Conservation (phyloP, 2,329 filamentous ascomycete genomes). For the Aspergillus brasiliensis region DNA sequence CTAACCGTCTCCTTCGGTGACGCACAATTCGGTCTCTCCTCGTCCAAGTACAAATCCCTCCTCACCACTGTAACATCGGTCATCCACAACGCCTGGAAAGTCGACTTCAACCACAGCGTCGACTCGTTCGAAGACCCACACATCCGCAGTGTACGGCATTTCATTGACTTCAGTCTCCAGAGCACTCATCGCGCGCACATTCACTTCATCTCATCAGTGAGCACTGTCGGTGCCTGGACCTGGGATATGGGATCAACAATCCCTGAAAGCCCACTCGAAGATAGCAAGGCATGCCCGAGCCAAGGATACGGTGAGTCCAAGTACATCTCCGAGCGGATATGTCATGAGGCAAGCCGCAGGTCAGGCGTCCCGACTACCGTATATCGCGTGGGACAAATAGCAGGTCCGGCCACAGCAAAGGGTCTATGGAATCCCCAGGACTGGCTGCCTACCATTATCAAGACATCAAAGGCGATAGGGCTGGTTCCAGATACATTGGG, state of each 20-base stretch:
- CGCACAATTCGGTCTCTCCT: not conserved
- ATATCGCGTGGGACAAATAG: not conserved
- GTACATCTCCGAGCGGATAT: not conserved
- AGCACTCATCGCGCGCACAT: slow-evolving; percentile 22
- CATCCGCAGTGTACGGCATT: slow-evolving; percentile 28
- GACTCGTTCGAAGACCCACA: slow-evolving; percentile 34
- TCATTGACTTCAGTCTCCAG: slow-evolving; percentile 28
- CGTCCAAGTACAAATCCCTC: slow-evolving; percentile 25
- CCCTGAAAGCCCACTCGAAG: not conserved
- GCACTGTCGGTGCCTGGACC: slow-evolving; percentile 24
- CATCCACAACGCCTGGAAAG: slow-evolving; percentile 43
- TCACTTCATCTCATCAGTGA: slow-evolving; percentile 33
- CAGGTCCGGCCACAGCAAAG: not conserved
- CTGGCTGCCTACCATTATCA: not conserved
- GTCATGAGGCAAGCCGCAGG: not conserved
- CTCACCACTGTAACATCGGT: slow-evolving; percentile 27
- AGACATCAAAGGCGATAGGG: not conserved
- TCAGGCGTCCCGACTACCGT: not conserved
- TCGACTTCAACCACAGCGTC: slow-evolving; percentile 37
- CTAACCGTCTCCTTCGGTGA: not conserved
- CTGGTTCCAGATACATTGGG: not conserved
- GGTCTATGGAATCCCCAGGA: not conserved
- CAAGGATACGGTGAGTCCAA: not conserved
- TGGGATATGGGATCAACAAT: not conserved
- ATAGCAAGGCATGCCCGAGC: not conserved